Evolutionary conservation across 192 early-diverging fungal species (phyloP).

Genomic region (Rhizoclosmatium sp.): DNA sequence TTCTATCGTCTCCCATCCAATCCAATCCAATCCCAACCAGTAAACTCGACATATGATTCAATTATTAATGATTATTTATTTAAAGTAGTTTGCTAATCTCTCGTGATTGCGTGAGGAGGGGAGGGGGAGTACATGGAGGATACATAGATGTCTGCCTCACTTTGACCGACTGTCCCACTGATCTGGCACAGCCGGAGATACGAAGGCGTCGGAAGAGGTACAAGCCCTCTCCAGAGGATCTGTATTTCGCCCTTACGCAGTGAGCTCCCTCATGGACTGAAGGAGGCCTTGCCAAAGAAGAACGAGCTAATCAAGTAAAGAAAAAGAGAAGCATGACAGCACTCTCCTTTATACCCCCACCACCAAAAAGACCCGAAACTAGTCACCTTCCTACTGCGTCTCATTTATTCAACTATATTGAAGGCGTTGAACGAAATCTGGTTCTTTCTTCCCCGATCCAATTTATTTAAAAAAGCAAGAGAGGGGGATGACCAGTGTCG

Average conservation of each 20-base stretch:
- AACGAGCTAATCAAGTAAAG: not conserved
- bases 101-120: not conserved
- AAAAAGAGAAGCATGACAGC: not conserved
- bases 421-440: not conserved
- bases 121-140: not conserved
- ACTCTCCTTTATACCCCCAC: not conserved
- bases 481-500: not conserved
- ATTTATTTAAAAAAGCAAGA: not conserved
- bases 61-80: no score
- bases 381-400: not conserved
- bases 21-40: no score
- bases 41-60: no score
- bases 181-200: not conserved
- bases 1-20: not conserved
- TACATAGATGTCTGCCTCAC: not conserved
- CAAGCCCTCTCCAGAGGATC: not conserved
- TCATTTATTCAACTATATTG: not conserved
- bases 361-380: not conserved
- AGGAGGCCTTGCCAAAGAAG: not conserved
- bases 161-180: not conserved
- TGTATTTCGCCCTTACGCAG: not conserved
- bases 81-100: no score
- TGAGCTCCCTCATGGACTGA: not conserved
- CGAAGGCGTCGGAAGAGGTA: not conserved
- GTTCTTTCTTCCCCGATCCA: not conserved